Evolutionary conservation across 331 rosid species (phyloP), one percentile per base, ranked within the genome.

Genomic region (Acacia pycnantha): DNA sequence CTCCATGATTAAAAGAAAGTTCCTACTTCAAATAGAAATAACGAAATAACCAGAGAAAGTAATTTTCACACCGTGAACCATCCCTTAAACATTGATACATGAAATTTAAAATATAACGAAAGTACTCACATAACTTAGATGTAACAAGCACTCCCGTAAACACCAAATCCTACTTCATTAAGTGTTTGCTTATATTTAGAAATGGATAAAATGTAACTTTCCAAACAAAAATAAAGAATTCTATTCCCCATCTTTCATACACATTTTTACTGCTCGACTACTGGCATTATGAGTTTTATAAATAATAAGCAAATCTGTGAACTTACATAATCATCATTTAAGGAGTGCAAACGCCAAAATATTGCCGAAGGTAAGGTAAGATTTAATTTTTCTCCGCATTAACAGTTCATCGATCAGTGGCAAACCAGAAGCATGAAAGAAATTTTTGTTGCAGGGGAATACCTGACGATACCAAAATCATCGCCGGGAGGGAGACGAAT

Each of bases 401-500:
- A 40, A 21, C 74, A 4, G 22, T 40, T 40, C 15, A 11, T 70
- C 53, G 21, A 21, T 21, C 48, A 27, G 43, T 50, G 46, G 12
- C 24, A 6, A 53, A 68, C 50, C 24, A 68, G 9, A 35, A 10
- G 16, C 24, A 22, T 12, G 22, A 2, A 73, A 26, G 73, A 4
- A 37, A 0, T 3, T 15, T 13, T 15, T 46, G 1, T 3, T 9
- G 40, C n/a, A 6, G 44, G 2, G 6, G 5, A 27, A 18, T 31
- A 90, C 95, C 95, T 91, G n/a, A 46, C 19, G 2, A 88, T 81
- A 70, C 89, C 92, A 41, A 71, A 89, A 15, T 85, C 85, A 16
- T 89, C 84, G 74, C 92, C 90, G 0, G 85, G 84, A 27, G 95
- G 93, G 21, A 88, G 84, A 37, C 76, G 88, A 69, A 91, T 88